These are phyloP conservation scores for Puccinia polysora DNA, from an alignment of 1,284 basidiomycete genomes.

Conservation along the genomic window DNA sequence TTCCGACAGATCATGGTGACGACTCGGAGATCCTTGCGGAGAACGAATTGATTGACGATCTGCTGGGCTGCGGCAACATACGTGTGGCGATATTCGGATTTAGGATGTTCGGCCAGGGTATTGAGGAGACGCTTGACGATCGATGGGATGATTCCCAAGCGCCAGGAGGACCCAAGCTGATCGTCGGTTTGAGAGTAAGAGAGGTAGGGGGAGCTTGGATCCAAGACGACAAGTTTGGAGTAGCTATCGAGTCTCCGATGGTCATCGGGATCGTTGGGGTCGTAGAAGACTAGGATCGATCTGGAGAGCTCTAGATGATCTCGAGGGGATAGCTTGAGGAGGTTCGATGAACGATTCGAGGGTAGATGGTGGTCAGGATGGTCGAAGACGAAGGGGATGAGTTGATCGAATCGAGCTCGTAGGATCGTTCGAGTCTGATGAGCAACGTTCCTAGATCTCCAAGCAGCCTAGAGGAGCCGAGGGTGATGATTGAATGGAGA, in stretches of 20 bases:
- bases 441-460: conserved; percentile 19
- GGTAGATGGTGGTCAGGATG: background rate
- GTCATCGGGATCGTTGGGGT: conserved; percentile 12
- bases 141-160: conserved; percentile 15
- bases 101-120: conserved; percentile 18
- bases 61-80: conserved; percentile 10
- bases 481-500: too few species aligned
- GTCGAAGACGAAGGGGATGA: conserved; percentile 21
- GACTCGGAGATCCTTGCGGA: background rate
- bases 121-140: conserved; percentile 13
- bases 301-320: conserved; percentile 23
- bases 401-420: conserved; percentile 33
- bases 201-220: background rate
- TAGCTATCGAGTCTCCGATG: conserved; percentile 19
- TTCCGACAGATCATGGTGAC: background rate
- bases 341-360: background rate
- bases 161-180: conserved; percentile 16
- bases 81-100: conserved; percentile 10
- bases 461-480: too few species aligned
- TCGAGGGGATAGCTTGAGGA: conserved; percentile 14
- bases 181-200: background rate
- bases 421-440: conserved; percentile 5
- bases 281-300: conserved; percentile 27
- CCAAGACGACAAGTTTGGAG: conserved; percentile 1
- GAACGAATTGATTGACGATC: conserved; percentile 11